Base-by-base conservation (phyloP, 345 rosid species). In the Murraya koenigii region DNA sequence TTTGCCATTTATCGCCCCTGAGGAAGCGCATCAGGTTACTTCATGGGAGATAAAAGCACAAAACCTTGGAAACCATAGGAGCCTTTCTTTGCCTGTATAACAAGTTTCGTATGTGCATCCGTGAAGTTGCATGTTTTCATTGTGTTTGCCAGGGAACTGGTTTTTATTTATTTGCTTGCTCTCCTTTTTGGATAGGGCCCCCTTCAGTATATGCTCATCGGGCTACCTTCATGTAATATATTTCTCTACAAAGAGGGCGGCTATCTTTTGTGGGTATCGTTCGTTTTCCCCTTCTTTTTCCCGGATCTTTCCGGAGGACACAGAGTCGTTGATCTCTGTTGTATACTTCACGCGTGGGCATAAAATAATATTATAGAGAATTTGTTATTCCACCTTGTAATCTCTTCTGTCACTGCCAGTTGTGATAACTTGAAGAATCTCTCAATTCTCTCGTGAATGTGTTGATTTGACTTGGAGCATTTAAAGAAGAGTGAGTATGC, bases 31-130 rank as follows among this genome's bases (percentile, higher is more conserved):
- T 17, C 88, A 86, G 79, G 88, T 89, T 35, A 60, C 84, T 71
- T 96, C 97, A 4, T 96, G 99, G 99, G 97, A 94, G 83, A 91
- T 92, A 77, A 90, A 82, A 80, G 88, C 97, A 9, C 87, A 81
- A 26, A 89, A 80, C 81, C 85, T 86, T 52, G 93, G 88, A 47
- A 88, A 69, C 84, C 93, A 83, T 75, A 86, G 92, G 84, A 86
- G 86, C 86, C 63, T 93, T 72, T 88, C 97, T 74, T 81, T 94
- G 35, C 84, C 87, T 32, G 33, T 80, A 7, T 88, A 81, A 85
- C 78, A 14, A 47, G 79, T 65, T 64, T n/a, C 35, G 5, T 14
- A 30, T 11, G 36, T 68, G 79, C 30, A 8, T 20, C 41, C 20
- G n/a, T 55, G 20, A 25, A 32, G 60, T 25, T 54, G 78, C 70